Evolutionary conservation across 176 grass and related monocot genomes (phyloP), one percentile per base, ranked within the genome.

Genomic region (Rhynchospora breviuscula): DNA sequence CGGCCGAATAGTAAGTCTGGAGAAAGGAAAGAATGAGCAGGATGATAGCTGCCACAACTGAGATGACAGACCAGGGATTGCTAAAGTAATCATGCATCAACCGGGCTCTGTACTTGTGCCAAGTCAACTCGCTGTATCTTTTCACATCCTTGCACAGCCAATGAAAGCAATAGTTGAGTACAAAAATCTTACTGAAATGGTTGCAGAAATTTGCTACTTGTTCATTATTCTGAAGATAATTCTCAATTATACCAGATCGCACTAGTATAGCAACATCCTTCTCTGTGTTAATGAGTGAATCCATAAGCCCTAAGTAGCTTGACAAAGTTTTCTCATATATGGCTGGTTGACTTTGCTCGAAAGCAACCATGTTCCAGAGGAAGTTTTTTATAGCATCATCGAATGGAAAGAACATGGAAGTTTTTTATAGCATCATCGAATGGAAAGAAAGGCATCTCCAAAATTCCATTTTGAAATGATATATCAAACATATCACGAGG

Each of bases 71-170:
- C 90, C 90, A 92, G 0, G 82, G 90, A 51, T 61, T 92, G 69
- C n/a, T 74, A 10, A 89, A 89, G 81, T 92, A 85, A 71, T 83
- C 51, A 48, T 83, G 85, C 44, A 14, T 80, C 0, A 92, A 63
- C 0, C 26, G 68, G 0, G 83, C 51, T 0, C 68, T 76, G 81
- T 81, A 88, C 11, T 19, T 56, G 1, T 78, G 84, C 62, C 63
- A 23, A 21, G 7, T 53, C 17, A 3, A 1, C 0, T 40, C 1
- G 31, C 68, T 62, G 48, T 87, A 88, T 8, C 3, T 75, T 26
- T 14, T 23, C 0, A 93, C 54, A 1, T 79, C 84, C 0, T 5
- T 0, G 11, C 85, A 86, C 1, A 85, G 1, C 3, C 1, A 4
- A 8, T 7, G 1, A 3, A 90, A 85, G 57, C 90, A 84, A 51